These are phyloP conservation scores for Amanita brunnescens DNA, from an alignment of 768 basidiomycete species.

Conservation along the genomic window DNA sequence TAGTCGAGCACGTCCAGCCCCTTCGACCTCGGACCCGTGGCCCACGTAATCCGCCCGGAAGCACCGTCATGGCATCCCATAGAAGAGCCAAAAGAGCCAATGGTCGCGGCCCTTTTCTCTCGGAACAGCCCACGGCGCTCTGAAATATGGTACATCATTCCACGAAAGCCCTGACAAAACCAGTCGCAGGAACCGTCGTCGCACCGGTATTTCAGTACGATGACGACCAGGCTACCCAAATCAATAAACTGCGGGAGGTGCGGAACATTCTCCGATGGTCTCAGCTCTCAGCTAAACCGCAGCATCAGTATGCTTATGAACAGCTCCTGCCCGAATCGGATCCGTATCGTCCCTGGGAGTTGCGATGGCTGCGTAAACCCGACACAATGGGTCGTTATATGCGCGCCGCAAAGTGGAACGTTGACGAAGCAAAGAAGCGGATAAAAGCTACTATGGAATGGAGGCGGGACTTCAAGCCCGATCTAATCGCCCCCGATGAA, in stretches of 20 bases:
- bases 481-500: slow-evolving; percentile 75
- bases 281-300: not conserved
- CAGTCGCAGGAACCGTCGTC: slow-evolving; percentile 43
- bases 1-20: not conserved
- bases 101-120: not conserved
- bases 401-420: slow-evolving; percentile 80
- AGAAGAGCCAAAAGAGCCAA: not conserved
- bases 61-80: not conserved
- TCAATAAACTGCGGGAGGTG: slow-evolving; percentile 57
- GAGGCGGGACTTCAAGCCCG: slow-evolving; percentile 79
- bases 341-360: slow-evolving; percentile 70
- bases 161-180: slow-evolving; percentile 39
- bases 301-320: slow-evolving; percentile 53
- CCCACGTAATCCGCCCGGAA: not conserved
- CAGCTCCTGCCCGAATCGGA: slow-evolving; percentile 58
- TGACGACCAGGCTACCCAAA: slow-evolving; percentile 49
- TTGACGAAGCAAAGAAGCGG: slow-evolving; percentile 67
- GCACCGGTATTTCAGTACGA: slow-evolving; percentile 53
- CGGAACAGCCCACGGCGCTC: not conserved
- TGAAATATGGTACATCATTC: no score
- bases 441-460: slow-evolving; percentile 76
- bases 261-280: slow-evolving; percentile 8
- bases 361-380: slow-evolving; percentile 60
- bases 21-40: not conserved
- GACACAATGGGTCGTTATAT: slow-evolving; percentile 72